Evolutionary conservation across 257 asterid species (phyloP).

Genomic region (Ligustrum vulgare): DNA sequence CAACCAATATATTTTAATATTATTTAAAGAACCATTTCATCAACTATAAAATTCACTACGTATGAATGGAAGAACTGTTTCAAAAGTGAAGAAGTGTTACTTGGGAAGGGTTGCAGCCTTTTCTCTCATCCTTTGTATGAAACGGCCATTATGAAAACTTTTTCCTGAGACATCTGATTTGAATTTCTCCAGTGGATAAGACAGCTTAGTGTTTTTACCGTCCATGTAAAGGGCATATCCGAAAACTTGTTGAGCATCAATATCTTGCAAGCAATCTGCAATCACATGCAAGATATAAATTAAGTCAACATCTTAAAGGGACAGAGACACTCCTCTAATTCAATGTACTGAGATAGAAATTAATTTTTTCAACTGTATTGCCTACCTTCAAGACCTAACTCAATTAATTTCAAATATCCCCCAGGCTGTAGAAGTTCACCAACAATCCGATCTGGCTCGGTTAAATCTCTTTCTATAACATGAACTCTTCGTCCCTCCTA

Average conservation of each 20-base stretch:
- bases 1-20: background rate
- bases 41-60: background rate
- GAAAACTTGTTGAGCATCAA: constrained; percentile 24
- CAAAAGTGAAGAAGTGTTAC: background rate
- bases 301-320: background rate
- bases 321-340: background rate
- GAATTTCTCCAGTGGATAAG: constrained; percentile 23
- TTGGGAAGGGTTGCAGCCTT: constrained; percentile 27
- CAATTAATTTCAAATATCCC: constrained; percentile 34
- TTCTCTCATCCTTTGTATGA: constrained; percentile 26
- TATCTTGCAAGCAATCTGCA: constrained; percentile 27
- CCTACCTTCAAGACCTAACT: constrained; percentile 37
- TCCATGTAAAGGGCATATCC: constrained; percentile 32
- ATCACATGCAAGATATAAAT: background rate
- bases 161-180: constrained; percentile 21
- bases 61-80: background rate
- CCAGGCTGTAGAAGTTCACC: constrained; percentile 44
- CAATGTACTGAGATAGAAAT: background rate
- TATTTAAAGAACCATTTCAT: background rate
- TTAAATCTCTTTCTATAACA: constrained; percentile 35
- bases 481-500: constrained; percentile 40
- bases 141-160: constrained; percentile 33
- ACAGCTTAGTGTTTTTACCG: constrained; percentile 10
- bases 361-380: background rate
- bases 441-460: constrained; percentile 34